Evolutionary conservation across 2,329 filamentous ascomycete species (phyloP).

Genomic region (Colletotrichum aenigma): DNA sequence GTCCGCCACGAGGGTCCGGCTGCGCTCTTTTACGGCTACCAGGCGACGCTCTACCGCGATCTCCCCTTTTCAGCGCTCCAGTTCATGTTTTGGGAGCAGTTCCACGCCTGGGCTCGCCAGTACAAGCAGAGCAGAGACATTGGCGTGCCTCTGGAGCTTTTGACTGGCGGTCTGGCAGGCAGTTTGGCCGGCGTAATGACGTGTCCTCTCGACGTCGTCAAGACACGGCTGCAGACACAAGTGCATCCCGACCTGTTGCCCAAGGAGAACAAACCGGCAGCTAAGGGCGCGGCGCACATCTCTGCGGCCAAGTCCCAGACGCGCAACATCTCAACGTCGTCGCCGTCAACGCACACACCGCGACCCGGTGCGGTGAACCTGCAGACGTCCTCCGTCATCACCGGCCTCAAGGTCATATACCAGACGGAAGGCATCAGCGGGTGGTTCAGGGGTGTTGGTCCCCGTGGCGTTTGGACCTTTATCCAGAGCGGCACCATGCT

Average conservation of each 20-base stretch:
- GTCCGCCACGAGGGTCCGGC: conserved; percentile 79
- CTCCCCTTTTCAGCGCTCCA: conserved; percentile 95
- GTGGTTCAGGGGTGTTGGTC: conserved; percentile 94
- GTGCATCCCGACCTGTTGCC: conserved; percentile 51
- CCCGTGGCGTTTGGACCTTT: conserved; percentile 93
- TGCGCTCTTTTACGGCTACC: conserved; percentile 96
- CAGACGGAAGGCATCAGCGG: conserved; percentile 85
- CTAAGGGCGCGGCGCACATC: conserved; percentile 26
- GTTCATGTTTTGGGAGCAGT: conserved; percentile 98
- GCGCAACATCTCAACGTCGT: conserved; percentile 86
- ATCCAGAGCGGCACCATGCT: conserved; percentile 97
- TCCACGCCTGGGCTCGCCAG: conserved; percentile 78
- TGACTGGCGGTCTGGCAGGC: conserved; percentile 88
- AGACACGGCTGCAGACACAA: conserved; percentile 95
- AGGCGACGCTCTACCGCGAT: conserved; percentile 92
- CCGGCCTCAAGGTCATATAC: conserved; percentile 86
- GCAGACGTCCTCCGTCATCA: conserved; percentile 88
- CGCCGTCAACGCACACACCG: conserved; percentile 81
- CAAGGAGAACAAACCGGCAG: conserved; percentile 21
- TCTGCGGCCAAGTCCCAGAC: conserved; percentile 54
- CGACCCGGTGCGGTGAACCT: conserved; percentile 80
- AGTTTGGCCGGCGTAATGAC: conserved; percentile 94
- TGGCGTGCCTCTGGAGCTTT: conserved; percentile 80
- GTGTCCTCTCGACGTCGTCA: conserved; percentile 95
- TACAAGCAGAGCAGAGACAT: conserved; percentile 85